Percentiles rank a stretch among this genome's conserved stretches.
Evolutionary conservation across 2,329 filamentous ascomycete genomes (phyloP).

Genomic region (Fusarium sp.): DNA sequence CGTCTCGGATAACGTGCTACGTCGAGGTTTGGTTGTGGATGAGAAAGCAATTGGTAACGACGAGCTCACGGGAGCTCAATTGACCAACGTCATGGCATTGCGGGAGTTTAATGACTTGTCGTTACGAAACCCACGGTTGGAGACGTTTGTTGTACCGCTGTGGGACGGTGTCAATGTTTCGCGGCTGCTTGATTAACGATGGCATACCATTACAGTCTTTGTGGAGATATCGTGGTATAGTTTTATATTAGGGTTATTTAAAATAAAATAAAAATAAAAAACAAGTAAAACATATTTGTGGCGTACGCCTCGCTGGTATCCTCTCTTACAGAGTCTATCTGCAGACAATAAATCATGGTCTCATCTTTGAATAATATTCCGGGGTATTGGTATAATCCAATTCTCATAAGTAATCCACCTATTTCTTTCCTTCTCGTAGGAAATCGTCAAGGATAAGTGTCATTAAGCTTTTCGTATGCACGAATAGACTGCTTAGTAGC

Average conservation of each 20-base stretch:
- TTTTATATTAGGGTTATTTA: slow-evolving; percentile 12
- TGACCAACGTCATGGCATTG: slow-evolving; percentile 43
- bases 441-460: background rate
- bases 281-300: background rate
- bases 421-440: background rate
- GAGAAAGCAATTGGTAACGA: slow-evolving; percentile 36
- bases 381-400: slow-evolving; percentile 17
- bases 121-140: slow-evolving; percentile 49
- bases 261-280: too few relatives aligned
- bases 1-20: slow-evolving; percentile 64
- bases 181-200: slow-evolving; percentile 50
- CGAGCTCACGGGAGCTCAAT: slow-evolving; percentile 31
- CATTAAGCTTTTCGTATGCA: background rate
- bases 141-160: slow-evolving; percentile 53
- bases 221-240: background rate
- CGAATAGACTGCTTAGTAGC: slow-evolving; percentile 16
- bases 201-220: background rate
- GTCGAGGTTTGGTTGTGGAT: slow-evolving; percentile 58
- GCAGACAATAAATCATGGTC: slow-evolving; percentile 23
- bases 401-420: slow-evolving; percentile 19
- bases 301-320: slow-evolving; percentile 10
- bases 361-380: slow-evolving; percentile 21
- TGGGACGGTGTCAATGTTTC: slow-evolving; percentile 56
- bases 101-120: slow-evolving; percentile 50
- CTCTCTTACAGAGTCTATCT: slow-evolving; percentile 12